Base-by-base conservation (phyloP, 129 eudicot genomes). In the Flaveria robusta region DNA sequence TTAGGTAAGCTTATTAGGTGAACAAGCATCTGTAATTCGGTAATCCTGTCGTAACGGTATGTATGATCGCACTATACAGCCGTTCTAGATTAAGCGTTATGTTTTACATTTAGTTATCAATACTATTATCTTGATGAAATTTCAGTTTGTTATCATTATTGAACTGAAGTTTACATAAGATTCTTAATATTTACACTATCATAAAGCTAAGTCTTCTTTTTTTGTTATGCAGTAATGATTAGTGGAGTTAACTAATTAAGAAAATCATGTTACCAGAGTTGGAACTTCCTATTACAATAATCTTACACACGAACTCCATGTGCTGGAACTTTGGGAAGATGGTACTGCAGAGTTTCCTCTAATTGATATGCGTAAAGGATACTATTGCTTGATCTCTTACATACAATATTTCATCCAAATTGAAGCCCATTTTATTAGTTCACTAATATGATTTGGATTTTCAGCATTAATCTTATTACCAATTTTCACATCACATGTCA, bases 241-340 rank as follows among this genome's bases (percentile, higher is more conserved):
- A 34, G 6, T 34, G 39, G 39, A 50, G 49, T 52, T 64, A 51
- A 72, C 60, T 71, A 49, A 27, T 67, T 71, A 66, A 7, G 43
- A 69, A 46, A 71, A 45, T 75, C 47, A 13, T 71, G 58, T 54
- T 71, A 19, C 37, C 90, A 89, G 98, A 77, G 84, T 94, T 80
- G 98, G 97, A 84, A 86, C 91, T 62, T 85, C 97, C 51, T 94
- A 87, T 81, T 94, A 87, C 66, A 93, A 94, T 81, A 81, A 90
- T 54, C 88, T 90, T 76, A 79, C 80, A 34, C 83, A 89, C 66
- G 97, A 94, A 66, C 98, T 94, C 75, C 77, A 85, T 79, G 93
- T 94, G 81, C 77, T 91, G 76, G 98, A 91, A 79, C 62, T 94
- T 70, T 88, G 91, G 93, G 97, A 94, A 81, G 97, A 94, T 7